Conservation (phyloP, 2,329 filamentous ascomycete genomes). For the Chlorencoelia australis region DNA sequence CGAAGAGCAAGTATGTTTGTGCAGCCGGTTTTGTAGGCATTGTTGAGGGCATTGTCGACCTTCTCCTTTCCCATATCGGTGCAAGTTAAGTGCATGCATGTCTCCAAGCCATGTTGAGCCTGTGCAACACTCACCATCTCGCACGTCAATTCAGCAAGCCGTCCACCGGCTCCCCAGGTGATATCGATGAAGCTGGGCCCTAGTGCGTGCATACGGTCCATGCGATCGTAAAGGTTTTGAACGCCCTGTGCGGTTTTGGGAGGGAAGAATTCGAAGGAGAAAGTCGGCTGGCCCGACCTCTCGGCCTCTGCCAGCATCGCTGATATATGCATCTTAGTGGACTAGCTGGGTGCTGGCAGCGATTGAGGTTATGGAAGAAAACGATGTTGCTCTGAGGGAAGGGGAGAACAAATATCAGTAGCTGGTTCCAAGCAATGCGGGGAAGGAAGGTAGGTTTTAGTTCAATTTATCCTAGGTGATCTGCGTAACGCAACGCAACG, state of each 20-base stretch:
- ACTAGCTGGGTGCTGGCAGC: no score
- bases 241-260: conserved; percentile 96
- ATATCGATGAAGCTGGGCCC: conserved; percentile 96
- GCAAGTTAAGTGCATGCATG: conserved; percentile 97
- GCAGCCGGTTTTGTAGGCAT: conserved; percentile 89
- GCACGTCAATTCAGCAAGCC: conserved; percentile 81
- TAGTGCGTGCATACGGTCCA: conserved; percentile 96
- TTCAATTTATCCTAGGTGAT: no score
- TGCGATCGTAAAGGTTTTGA: conserved; percentile 97
- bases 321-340: conserved; percentile 92
- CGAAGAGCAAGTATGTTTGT: conserved; percentile 93
- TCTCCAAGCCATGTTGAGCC: conserved; percentile 90
- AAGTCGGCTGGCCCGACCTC: conserved; percentile 70
- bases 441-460: no score
- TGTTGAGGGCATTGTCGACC: conserved; percentile 77
- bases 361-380: no score
- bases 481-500: no score
- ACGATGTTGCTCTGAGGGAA: no score
- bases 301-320: conserved; percentile 80
- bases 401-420: no score
- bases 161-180: conserved; percentile 94
- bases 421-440: no score
- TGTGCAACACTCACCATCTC: conserved; percentile 98
- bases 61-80: conserved; percentile 94
- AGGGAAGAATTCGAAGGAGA: conserved; percentile 99